A percentile compares a stretch with the other conserved stretches of the same genome.
Evolutionary conservation across 352 stramenopile genomes (phyloP).

Genomic region (Globisporangium solare): DNA sequence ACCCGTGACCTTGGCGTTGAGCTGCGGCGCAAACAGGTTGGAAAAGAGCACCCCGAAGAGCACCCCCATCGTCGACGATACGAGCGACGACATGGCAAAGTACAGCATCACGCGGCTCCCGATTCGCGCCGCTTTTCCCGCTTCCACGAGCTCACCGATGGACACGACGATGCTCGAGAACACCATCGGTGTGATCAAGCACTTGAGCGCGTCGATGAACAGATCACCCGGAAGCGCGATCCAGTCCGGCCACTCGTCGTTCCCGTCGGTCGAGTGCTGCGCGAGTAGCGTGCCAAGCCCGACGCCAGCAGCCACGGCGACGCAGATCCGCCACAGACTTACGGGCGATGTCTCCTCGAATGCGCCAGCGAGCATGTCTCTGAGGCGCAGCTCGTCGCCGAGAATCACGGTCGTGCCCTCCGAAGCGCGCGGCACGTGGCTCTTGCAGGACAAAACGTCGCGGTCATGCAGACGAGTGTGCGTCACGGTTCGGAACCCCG

Average conservation of each 20-base stretch:
- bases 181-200: slow-evolving; percentile 36
- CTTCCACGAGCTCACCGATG: slow-evolving; percentile 28
- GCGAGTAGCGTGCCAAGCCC: slow-evolving; percentile 24
- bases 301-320: slow-evolving; percentile 17
- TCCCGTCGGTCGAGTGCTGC: slow-evolving; percentile 10
- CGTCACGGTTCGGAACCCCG: too few relatives aligned
- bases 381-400: neutral
- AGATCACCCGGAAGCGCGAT: slow-evolving; percentile 29
- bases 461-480: too few relatives aligned
- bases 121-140: slow-evolving; percentile 27
- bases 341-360: slow-evolving; percentile 11
- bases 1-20: neutral
- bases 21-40: slow-evolving; percentile 14
- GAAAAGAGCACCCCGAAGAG: slow-evolving; percentile 26
- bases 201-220: slow-evolving; percentile 44
- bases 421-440: neutral
- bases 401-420: neutral
- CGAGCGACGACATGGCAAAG: slow-evolving; percentile 22
- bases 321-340: slow-evolving; percentile 16
- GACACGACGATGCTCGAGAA: slow-evolving; percentile 31
- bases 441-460: neutral
- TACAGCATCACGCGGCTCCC: slow-evolving; percentile 31
- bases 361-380: slow-evolving; percentile 14
- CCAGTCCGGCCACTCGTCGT: slow-evolving; percentile 17
- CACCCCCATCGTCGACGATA: slow-evolving; percentile 24